Evolutionary conservation across 2,329 filamentous ascomycete genomes (phyloP).

Genomic region (Lachnellula occidentalis): DNA sequence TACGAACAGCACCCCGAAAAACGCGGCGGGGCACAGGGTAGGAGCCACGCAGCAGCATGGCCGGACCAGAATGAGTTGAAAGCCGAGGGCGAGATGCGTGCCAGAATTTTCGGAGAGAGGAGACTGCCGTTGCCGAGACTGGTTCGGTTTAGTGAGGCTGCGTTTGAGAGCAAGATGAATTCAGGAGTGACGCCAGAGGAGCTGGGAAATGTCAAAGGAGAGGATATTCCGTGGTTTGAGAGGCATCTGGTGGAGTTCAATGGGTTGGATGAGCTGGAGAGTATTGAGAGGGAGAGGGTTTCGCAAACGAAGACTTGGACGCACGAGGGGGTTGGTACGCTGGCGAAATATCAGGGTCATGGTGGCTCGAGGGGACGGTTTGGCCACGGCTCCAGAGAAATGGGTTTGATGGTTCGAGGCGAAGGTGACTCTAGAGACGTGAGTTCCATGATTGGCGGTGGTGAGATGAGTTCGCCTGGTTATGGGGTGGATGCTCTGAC

Average conservation of each 20-base stretch:
- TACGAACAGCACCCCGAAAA: background rate
- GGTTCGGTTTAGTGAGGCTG: conserved; percentile 1
- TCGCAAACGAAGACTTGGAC: background rate
- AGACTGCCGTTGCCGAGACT: conserved; percentile 8
- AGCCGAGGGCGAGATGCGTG: conserved; percentile 9
- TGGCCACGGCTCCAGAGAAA: background rate
- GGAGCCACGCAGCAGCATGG: conserved; percentile 6
- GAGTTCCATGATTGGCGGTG: too few species aligned
- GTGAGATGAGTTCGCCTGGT: background rate
- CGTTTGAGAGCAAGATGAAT: background rate
- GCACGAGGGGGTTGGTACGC: background rate
- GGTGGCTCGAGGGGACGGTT: background rate
- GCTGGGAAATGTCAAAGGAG: background rate
- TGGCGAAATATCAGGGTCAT: background rate
- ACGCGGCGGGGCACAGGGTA: background rate
- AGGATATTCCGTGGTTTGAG: conserved; percentile 7
- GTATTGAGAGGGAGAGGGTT: conserved; percentile 1
- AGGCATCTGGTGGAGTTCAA: background rate
- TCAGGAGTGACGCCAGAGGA: background rate
- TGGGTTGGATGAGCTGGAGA: conserved; percentile 1
- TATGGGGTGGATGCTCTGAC: background rate
- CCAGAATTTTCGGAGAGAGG: background rate
- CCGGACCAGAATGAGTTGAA: conserved; percentile 10
- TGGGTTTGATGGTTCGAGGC: background rate
- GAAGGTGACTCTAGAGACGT: too few species aligned